Base-by-base conservation (phyloP, 805 yeast species). In the Candida bentonensis region DNA sequence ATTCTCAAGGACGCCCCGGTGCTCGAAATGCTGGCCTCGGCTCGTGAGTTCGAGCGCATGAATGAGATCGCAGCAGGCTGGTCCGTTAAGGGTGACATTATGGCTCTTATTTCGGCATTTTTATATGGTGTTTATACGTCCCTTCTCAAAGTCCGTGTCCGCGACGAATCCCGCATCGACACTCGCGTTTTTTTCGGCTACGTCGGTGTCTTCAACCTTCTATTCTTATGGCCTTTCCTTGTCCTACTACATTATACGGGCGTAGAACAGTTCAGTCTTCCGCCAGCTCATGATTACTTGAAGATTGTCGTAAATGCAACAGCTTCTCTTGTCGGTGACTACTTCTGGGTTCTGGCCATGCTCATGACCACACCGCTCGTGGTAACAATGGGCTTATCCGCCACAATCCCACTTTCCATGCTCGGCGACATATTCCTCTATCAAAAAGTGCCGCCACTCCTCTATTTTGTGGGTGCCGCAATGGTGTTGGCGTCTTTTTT, bases 341-440 rank as follows among this genome's bases (percentile, higher is more conserved):
- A 81, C 53, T 78, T 94, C 55, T 92, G 98, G 98, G 95, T 95
- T 26, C 77, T 85, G 50, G 94, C 97, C 0, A 92, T 88, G 76
- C 70, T 92, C 25, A 66, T 92, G 56, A 92, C 98, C 0, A 81
- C 92, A 39, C 98, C 98, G 1, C 67, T 92, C 51, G 88, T 95
- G 0, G 97, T 89, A 2, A 92, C 98, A 0, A 94, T 92, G 9
- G 98, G 98, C 0, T 68, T 92, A 23, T 81, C 95, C 20, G 75
- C 88, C 47, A 89, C 97, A 0, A 92, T 92, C 17, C 98, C 98
- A 2, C 72, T 92, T 43, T 95, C 96, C 0, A 83, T 92, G 84
- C 60, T 86, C 25, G 95, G 96, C 23, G 98, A 92, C 59, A 70
- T 86, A 60, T 45, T 86, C 3, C 66, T 87, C 51, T 81, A 83